These are phyloP conservation scores for Anisodus acutangulus DNA, from an alignment of 257 asterid species.

Conservation along the genomic window DNA sequence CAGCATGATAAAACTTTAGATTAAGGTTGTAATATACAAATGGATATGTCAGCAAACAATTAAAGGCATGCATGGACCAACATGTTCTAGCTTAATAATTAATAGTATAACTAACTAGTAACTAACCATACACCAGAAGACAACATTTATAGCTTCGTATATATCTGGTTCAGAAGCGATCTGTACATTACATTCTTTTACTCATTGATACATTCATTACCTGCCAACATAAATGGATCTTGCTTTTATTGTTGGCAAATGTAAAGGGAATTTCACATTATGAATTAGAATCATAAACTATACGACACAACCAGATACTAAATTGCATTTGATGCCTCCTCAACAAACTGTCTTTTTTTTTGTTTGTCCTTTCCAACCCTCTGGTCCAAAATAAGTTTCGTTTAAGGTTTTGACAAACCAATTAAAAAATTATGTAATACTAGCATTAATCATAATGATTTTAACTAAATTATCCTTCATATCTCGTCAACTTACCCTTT, in stretches of 20 bases:
- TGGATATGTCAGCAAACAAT: background rate
- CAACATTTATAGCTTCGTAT: background rate
- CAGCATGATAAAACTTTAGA: background rate
- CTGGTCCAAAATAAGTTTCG: too few species aligned
- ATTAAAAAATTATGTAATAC: background rate
- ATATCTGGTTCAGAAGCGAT: slow-evolving; percentile 3
- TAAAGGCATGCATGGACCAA: slow-evolving; percentile 5
- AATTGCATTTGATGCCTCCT: background rate
- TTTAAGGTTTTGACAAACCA: background rate
- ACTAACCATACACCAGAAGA: background rate
- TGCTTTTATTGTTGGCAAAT: background rate
- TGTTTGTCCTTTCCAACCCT: background rate
- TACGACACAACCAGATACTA: background rate
- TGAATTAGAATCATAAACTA: background rate
- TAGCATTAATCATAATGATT: background rate
- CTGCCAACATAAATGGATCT: slow-evolving; percentile 1
- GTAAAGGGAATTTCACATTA: slow-evolving; percentile 6
- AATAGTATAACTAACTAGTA: background rate
- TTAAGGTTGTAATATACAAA: background rate
- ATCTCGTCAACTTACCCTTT: background rate
- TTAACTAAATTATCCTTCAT: background rate
- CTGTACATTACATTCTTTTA: background rate
- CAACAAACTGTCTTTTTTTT: background rate
- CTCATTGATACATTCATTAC: slow-evolving; percentile 1
- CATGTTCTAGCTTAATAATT: background rate